Conservation (phyloP, 345 rosid genomes). For the Aethionema arabicum region DNA sequence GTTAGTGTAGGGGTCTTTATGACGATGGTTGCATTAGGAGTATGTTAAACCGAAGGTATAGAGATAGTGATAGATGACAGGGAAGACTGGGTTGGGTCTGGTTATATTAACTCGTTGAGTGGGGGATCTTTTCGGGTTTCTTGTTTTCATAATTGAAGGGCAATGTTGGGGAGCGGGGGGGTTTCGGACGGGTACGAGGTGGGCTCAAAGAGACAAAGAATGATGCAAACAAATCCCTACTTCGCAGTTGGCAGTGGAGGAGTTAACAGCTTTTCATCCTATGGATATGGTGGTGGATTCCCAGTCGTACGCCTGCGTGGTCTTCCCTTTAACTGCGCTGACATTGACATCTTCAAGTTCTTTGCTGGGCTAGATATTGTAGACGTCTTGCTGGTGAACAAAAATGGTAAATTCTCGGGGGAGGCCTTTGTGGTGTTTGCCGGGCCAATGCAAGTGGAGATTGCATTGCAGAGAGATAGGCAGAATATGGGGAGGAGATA, state of each 20-base stretch:
- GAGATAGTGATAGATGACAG: conserved; percentile 34
- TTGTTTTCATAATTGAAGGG: conserved; percentile 82
- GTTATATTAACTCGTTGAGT: conserved; percentile 93
- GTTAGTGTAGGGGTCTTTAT: conserved; percentile 26
- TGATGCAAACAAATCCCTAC: conserved; percentile 99
- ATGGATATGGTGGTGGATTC: conserved; percentile 58
- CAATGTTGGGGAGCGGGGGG: conserved; percentile 98
- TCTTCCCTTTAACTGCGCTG: conserved; percentile 91
- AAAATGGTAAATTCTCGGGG: conserved; percentile 77
- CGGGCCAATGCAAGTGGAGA: conserved; percentile 73
- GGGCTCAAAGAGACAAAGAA: conserved; percentile 99
- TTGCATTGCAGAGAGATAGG: conserved; percentile 83
- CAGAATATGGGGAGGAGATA: conserved; percentile 90
- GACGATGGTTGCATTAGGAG: conserved; percentile 21
- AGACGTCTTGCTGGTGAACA: conserved; percentile 77
- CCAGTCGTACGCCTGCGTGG: conserved; percentile 95
- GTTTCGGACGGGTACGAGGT: conserved; percentile 94
- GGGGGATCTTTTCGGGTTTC: conserved; percentile 69
- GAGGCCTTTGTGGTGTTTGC: conserved; percentile 90
- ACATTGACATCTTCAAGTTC: conserved; percentile 85
- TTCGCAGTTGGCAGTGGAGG: conserved; percentile 91
- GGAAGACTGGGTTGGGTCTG: conserved; percentile 71
- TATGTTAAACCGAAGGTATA: conserved; percentile 24
- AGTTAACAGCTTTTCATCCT: conserved; percentile 59
- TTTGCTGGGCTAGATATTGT: conserved; percentile 91